A percentile compares a stretch with the other conserved stretches of the same genome.
Conservation (phyloP, 352 stramenopile genomes). For the Globisporangium okanoganense region DNA sequence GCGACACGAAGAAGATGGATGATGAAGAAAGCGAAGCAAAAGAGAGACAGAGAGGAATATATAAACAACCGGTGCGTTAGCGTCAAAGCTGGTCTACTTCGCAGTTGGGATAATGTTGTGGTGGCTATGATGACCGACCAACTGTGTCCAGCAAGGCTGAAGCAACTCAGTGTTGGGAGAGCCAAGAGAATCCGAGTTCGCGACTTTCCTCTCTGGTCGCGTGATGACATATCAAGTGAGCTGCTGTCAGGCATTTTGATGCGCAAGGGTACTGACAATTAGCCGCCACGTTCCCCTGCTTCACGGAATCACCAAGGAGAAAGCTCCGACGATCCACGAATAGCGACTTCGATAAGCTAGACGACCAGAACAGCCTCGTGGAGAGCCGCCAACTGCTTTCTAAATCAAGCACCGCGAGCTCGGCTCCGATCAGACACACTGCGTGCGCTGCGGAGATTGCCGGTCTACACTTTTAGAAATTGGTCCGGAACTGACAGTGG, state of each 20-base stretch:
- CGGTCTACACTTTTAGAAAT: slow-evolving; percentile 1
- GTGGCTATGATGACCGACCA: not conserved
- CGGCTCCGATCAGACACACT: not conserved
- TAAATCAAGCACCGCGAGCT: not conserved
- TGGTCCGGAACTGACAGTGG: not conserved
- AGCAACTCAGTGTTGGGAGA: too few relatives aligned
- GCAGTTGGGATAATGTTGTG: not conserved
- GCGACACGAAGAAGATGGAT: not conserved
- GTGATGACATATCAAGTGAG: too few relatives aligned
- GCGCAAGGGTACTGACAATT: too few relatives aligned
- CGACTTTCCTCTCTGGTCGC: too few relatives aligned
- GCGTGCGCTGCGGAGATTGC: not conserved
- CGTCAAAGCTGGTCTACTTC: not conserved
- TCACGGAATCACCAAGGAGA: too few relatives aligned
- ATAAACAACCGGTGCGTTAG: slow-evolving; percentile 2
- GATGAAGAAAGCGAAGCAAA: not conserved
- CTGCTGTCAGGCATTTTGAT: too few relatives aligned
- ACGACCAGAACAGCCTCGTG: not conserved
- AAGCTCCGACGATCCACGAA: too few relatives aligned
- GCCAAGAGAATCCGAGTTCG: too few relatives aligned
- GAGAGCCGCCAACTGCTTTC: too few relatives aligned
- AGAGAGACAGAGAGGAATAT: slow-evolving; percentile 1
- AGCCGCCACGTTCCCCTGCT: too few relatives aligned
- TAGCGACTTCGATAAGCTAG: not conserved
- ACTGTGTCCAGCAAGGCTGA: too few relatives aligned